Percentiles rank a stretch among this genome's conserved stretches.
These are phyloP conservation scores for Uronychia binucleata DNA, from an alignment of 73 alveolate species.

Conservation along the genomic window DNA sequence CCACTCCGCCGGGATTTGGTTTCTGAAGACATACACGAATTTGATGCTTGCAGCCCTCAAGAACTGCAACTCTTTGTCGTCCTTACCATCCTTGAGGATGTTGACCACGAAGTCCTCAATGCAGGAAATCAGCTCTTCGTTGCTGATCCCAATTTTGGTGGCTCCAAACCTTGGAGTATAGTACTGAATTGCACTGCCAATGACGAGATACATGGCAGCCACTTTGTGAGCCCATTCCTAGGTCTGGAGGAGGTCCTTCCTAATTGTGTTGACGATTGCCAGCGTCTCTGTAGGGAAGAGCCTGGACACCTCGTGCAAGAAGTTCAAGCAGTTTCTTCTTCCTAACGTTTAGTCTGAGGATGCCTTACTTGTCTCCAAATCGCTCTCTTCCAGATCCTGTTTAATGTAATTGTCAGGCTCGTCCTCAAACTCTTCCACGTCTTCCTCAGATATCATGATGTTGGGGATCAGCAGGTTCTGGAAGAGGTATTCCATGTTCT, in stretches of 20 bases:
- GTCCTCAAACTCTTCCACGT: slow-evolving; percentile 36
- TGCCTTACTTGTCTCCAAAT: slow-evolving; percentile 23
- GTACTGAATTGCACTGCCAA: not conserved
- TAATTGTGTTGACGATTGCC: not conserved
- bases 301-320: slow-evolving; percentile 20
- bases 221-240: not conserved
- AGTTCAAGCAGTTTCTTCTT: slow-evolving; percentile 51
- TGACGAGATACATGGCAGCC: not conserved
- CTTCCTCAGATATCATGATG: slow-evolving; percentile 38
- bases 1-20: slow-evolving; percentile 35
- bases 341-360: not conserved
- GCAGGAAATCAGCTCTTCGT: not conserved
- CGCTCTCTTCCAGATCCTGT: slow-evolving; percentile 47
- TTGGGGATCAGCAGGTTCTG: slow-evolving; percentile 32
- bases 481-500: slow-evolving; percentile 19
- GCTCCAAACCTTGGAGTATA: not conserved
- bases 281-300: slow-evolving; percentile 10
- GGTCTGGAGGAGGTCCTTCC: not conserved
- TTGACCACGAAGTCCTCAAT: not conserved
- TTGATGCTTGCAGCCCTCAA: slow-evolving; percentile 44
- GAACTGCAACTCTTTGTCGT: not conserved
- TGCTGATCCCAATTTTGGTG: not conserved
- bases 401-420: slow-evolving; percentile 38
- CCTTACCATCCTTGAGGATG: not conserved
- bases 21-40: slow-evolving; percentile 49